Base-by-base conservation (phyloP, 495 filamentous ascomycete genomes). In the Usnea hakonensis region DNA sequence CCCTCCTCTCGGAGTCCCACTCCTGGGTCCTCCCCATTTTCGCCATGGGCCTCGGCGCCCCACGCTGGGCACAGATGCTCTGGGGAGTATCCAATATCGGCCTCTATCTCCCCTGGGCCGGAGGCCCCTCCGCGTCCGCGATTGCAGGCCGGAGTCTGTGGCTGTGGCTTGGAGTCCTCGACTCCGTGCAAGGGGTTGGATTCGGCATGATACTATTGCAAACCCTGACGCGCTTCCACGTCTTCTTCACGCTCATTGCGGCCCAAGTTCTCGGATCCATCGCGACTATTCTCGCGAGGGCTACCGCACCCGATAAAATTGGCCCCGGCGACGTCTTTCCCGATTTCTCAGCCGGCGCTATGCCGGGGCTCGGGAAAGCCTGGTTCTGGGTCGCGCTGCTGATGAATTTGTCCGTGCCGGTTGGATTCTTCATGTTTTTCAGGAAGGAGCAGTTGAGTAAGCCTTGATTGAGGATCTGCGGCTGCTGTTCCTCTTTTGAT, bases 321-420 rank as follows among this genome's bases (percentile, higher is more conserved):
- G 85, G 85, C 16, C 84, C 85, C n/a, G 83, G 84, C 17, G 69
- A 74, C 28, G 81, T 85, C 17, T 88, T 87, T 67, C 85, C 85
- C 7, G 77, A 84, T 67, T 78, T 87, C 28, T 52, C 48, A 58
- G 76, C 78, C 14, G 68, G 76, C 43, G 75, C 74, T 1, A 54
- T 72, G 43, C 55, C 75, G 21, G 80, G 84, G 6, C 60, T 88
- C 33, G 77, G 71, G 3, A 82, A 83, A 61, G 76, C 79, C 35
- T 83, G 78, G 74, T 90, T 90, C 68, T 91, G 87, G 86, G 72
- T 88, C 63, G 82, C 81, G 36, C 66, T 90, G 13, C 48, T 80
- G 8, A 76, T 81, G 57, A 87, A 91, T 69, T 62, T 86, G 53
- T 71, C 81, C 23, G 83, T 90, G 59, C 87, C 84, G 57, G 64